phyloP scores from a whole-genome alignment of 2,329 filamentous ascomycete genomes.

The Clonostachys rhizophaga region DNA sequence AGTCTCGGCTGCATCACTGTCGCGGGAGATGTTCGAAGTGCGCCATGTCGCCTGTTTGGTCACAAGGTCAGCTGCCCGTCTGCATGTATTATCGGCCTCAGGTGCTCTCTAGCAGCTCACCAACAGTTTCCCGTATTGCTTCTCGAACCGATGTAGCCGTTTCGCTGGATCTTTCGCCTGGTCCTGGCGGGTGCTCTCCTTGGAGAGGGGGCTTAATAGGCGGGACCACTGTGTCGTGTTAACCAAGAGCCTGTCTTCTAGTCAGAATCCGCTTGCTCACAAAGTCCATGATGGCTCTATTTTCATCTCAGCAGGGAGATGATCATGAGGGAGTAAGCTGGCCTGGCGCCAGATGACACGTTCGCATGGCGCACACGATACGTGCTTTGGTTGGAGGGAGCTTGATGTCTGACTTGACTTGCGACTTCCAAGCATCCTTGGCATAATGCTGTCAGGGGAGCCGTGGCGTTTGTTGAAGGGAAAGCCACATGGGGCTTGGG shows the following conservation, averaged over 20 bases:
- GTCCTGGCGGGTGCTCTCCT: conserved; percentile 51
- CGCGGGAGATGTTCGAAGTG: conserved; percentile 54
- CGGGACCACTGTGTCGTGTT: conserved; percentile 53
- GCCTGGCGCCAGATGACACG: not conserved
- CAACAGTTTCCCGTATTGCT: conserved; percentile 59
- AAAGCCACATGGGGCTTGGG: too few relatives aligned
- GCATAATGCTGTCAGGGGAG: too few relatives aligned
- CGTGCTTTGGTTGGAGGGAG: too few relatives aligned
- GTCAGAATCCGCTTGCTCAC: conserved; percentile 27
- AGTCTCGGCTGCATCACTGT: conserved; percentile 57
- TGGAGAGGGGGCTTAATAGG: conserved; percentile 58
- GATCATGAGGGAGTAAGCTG: not conserved
- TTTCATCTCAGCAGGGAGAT: conserved; percentile 32
- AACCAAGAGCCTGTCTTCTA: not conserved
- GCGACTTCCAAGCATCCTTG: too few relatives aligned
- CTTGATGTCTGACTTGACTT: too few relatives aligned
- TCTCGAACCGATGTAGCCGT: conserved; percentile 62
- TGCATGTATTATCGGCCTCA: too few relatives aligned
- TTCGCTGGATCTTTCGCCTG: conserved; percentile 58
- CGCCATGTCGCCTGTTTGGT: conserved; percentile 49
- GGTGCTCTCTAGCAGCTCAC: conserved; percentile 27
- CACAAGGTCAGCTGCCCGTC: not conserved
- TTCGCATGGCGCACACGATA: not conserved
- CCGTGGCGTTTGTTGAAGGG: too few relatives aligned
- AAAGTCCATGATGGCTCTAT: conserved; percentile 50